Evolutionary conservation across 2,329 filamentous ascomycete genomes (phyloP).

Genomic region (Westerdykella aurantiaca): DNA sequence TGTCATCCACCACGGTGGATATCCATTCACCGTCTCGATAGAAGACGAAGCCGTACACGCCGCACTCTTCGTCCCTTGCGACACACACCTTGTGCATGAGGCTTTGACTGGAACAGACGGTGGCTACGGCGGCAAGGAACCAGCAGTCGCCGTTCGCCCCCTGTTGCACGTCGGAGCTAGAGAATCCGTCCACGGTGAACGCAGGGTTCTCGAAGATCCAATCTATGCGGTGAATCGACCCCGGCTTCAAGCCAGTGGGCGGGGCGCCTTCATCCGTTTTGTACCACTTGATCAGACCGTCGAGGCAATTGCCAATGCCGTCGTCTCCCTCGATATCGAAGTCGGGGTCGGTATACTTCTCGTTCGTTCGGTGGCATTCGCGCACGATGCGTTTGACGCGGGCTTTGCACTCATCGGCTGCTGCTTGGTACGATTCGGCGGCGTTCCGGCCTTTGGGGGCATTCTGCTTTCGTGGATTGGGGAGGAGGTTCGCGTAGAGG

Average conservation of each 20-base stretch:
- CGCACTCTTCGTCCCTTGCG: constrained; percentile 63
- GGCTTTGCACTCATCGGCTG: constrained; percentile 60
- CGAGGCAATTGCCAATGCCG: constrained; percentile 39
- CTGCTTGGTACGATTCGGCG: constrained; percentile 64
- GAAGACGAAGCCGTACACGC: constrained; percentile 83
- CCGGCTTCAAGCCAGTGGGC: constrained; percentile 11
- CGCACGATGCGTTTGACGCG: constrained; percentile 51
- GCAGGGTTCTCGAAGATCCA: constrained; percentile 71
- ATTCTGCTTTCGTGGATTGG: constrained; percentile 36
- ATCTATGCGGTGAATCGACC: constrained; percentile 38
- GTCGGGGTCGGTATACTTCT: constrained; percentile 76
- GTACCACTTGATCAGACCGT: constrained; percentile 40
- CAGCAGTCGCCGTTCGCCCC: constrained; percentile 77
- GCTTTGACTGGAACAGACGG: constrained; percentile 63
- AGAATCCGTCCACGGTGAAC: constrained; percentile 71
- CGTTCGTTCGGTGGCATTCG: constrained; percentile 68
- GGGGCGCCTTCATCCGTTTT: constrained; percentile 4
- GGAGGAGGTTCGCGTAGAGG: constrained; percentile 49
- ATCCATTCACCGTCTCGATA: constrained; percentile 65
- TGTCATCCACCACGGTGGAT: constrained; percentile 85
- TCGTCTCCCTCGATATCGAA: constrained; percentile 77
- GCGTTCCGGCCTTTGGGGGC: constrained; percentile 56
- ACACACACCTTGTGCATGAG: constrained; percentile 71
- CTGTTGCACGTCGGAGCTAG: constrained; percentile 71
- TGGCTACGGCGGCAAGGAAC: constrained; percentile 75